phyloP scores from a whole-genome alignment of 2,329 filamentous ascomycete species.

The Fusarium sarcochroum region DNA sequence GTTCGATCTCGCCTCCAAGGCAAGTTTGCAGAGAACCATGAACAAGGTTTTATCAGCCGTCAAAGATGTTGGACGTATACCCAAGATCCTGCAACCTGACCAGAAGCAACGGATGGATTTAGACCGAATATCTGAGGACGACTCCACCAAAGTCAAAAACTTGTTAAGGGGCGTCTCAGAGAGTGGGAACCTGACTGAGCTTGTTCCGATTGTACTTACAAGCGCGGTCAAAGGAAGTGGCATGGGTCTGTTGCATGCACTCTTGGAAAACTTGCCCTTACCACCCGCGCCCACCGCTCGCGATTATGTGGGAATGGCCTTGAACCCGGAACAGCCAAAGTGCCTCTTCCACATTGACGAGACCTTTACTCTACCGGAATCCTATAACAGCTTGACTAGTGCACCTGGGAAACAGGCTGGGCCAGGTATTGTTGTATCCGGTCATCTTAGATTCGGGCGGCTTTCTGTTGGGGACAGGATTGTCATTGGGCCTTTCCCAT shows the following conservation, averaged over 20 bases:
- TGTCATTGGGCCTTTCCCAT: slow-evolving; percentile 82
- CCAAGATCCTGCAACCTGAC: slow-evolving; percentile 77
- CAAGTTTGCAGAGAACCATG: slow-evolving; percentile 77
- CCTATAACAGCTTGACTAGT: slow-evolving; percentile 58
- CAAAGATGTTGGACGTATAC: slow-evolving; percentile 80
- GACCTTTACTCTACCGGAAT: slow-evolving; percentile 81
- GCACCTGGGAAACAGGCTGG: slow-evolving; percentile 49
- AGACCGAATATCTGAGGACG: slow-evolving; percentile 67
- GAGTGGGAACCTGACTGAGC: slow-evolving; percentile 58
- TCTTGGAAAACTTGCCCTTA: slow-evolving; percentile 82
- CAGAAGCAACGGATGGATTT: slow-evolving; percentile 65
- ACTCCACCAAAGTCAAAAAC: slow-evolving; percentile 70
- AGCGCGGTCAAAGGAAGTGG: slow-evolving; percentile 89
- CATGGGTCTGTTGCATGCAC: slow-evolving; percentile 83
- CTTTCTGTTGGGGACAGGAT: slow-evolving; percentile 84
- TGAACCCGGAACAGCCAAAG: slow-evolving; percentile 72
- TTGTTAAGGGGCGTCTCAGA: slow-evolving; percentile 66
- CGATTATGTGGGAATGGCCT: slow-evolving; percentile 67
- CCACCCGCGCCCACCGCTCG: slow-evolving; percentile 67
- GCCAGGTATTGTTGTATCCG: slow-evolving; percentile 82
- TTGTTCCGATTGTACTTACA: slow-evolving; percentile 88
- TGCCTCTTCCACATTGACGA: slow-evolving; percentile 92
- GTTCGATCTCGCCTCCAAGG: slow-evolving; percentile 84
- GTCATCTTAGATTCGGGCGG: slow-evolving; percentile 83
- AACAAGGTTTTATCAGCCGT: slow-evolving; percentile 81